Conservation (phyloP, 2,329 filamentous ascomycete species). For the Aspergillus sergii region DNA sequence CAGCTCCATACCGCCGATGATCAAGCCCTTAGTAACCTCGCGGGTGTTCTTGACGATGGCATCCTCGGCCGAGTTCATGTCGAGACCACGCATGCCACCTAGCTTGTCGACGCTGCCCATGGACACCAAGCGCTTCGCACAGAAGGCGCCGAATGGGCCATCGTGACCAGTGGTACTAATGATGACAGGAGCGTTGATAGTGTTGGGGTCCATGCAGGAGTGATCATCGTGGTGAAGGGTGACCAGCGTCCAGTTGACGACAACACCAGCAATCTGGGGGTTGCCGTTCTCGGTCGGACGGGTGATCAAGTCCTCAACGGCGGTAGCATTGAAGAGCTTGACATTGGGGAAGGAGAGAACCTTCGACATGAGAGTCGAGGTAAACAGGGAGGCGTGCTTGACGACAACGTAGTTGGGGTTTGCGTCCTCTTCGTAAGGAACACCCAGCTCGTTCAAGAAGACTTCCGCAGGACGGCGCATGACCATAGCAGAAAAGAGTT, state of each 20-base stretch:
- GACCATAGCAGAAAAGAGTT: constrained; percentile 93
- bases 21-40: constrained; percentile 82
- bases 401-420: constrained; percentile 88
- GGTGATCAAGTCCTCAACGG: constrained; percentile 90
- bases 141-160: constrained; percentile 88
- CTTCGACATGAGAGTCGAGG: constrained; percentile 79
- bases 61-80: constrained; percentile 90
- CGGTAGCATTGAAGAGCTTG: constrained; percentile 94
- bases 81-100: constrained; percentile 87
- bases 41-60: constrained; percentile 91
- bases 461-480: constrained; percentile 90
- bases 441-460: constrained; percentile 78
- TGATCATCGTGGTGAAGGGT: constrained; percentile 86
- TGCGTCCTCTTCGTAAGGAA: constrained; percentile 86
- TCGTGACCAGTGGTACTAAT: constrained; percentile 92
- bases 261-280: constrained; percentile 74
- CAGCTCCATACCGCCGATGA: constrained; percentile 94
- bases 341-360: constrained; percentile 85
- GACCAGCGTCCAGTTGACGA: constrained; percentile 95
- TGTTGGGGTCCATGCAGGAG: constrained; percentile 96
- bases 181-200: constrained; percentile 87
- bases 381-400: constrained; percentile 92
- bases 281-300: constrained; percentile 59
- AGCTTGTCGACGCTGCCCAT: constrained; percentile 83
- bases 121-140: constrained; percentile 83